Base-by-base conservation (phyloP, 495 filamentous ascomycete species). In the Podospora fimiseda region DNA sequence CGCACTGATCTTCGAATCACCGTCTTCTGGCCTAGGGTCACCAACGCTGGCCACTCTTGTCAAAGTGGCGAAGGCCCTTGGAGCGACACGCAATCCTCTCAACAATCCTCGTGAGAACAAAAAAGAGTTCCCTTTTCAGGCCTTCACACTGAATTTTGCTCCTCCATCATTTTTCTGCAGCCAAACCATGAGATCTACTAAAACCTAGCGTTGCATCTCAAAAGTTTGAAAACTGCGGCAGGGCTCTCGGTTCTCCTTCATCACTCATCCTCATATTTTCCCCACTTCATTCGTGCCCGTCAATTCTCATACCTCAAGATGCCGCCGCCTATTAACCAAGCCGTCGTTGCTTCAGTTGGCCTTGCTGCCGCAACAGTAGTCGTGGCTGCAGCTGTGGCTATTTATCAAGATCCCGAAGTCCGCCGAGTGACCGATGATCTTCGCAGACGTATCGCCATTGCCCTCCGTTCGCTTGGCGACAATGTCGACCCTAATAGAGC, bases 341-440 rank as follows among this genome's bases (percentile, higher is more conserved):
- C 70, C 59, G 63, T 59, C 19, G 45, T 73, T 41, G 62, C 72
- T 48, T 66, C 74, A 92, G 89, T 84, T 60, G 80, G 89, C 64
- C 85, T 93, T 14, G 80, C 93, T 60, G 86, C 81, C 55, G 77
- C 88, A 13, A 80, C 85, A 38, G 80, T 90, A 19, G 78, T 89
- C 30, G 82, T 89, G 22, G 88, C 88, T 52, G 88, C 88, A 39
- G 88, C 88, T 6, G 82, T 93, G 49, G 89, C 89, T 36, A 76
- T 92, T 50, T 95, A 95, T 69, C 87, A 93, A 64, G 88, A 81
- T 18, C 88, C 87, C 11, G 84, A 92, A 67, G 76, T 93, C 42
- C 82, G 86, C 60, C 80, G 84, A 70, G 86, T 86, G 74, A 77
- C 90, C 46, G 79, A 86, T 51, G 81, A 83, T 56, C 82, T 87